These are phyloP conservation scores for Cryphonectria radicalis DNA, from an alignment of 2,329 filamentous ascomycete species.

Conservation along the genomic window DNA sequence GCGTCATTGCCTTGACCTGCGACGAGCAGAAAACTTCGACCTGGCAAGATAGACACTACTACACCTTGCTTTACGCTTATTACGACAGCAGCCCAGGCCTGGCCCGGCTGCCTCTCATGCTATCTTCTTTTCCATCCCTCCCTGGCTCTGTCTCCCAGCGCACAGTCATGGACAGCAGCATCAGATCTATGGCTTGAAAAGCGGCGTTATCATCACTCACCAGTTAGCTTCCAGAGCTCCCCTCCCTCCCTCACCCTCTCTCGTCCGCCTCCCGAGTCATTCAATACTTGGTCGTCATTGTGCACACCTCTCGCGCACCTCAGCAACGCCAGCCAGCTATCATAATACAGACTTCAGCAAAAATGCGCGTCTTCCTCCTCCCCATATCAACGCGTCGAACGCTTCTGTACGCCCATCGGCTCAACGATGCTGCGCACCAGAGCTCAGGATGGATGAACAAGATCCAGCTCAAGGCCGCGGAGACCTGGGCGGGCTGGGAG, in stretches of 20 bases:
- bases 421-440: slow-evolving; percentile 59
- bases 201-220: slow-evolving; percentile 1
- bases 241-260: neutral
- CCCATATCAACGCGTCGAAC: slow-evolving; percentile 90
- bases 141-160: neutral
- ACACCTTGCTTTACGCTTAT: slow-evolving; percentile 6
- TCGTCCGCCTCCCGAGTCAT: neutral
- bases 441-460: slow-evolving; percentile 67
- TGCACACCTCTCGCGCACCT: too few species aligned
- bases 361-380: slow-evolving; percentile 91
- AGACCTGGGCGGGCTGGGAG: slow-evolving; percentile 87
- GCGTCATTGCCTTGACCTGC: slow-evolving; percentile 13
- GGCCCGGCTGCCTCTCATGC: slow-evolving; percentile 2
- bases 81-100: neutral
- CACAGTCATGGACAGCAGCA: slow-evolving; percentile 7
- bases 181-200: neutral
- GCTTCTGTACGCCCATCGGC: slow-evolving; percentile 87
- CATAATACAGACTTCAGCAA: slow-evolving; percentile 32
- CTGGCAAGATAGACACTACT: neutral
- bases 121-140: neutral
- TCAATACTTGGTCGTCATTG: neutral
- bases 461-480: slow-evolving; percentile 70
- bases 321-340: neutral
- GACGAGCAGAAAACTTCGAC: slow-evolving; percentile 5
- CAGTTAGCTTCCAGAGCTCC: slow-evolving; percentile 4